Percentiles rank a stretch among this genome's conserved stretches.
Conservation (phyloP, 345 rosid species). For the Hibiscus tridactylites region DNA sequence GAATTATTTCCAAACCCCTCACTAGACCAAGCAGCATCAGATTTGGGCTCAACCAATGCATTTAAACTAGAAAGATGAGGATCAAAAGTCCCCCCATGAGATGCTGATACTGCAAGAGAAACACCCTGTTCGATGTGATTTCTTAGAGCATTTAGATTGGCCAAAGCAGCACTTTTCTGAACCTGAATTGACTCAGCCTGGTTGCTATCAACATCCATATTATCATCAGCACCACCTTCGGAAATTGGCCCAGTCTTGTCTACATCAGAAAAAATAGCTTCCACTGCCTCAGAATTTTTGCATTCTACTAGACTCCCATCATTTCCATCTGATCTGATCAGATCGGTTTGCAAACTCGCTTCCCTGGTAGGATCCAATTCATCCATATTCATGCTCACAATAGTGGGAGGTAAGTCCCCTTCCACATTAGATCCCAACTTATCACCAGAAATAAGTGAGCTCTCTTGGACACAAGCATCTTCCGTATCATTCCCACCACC, state of each 20-base stretch:
- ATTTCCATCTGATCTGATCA: constrained; percentile 30
- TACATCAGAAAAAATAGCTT: constrained; percentile 23
- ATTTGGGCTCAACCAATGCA: constrained; percentile 21
- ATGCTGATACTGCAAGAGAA: constrained; percentile 22
- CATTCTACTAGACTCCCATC: constrained; percentile 18
- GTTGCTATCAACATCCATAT: constrained; percentile 17
- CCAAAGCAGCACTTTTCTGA: constrained; percentile 23
- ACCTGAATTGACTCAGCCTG: constrained; percentile 19
- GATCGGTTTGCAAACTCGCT: constrained; percentile 23
- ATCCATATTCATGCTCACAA: constrained; percentile 25
- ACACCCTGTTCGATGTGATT: constrained; percentile 12
- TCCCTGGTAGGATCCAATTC: constrained; percentile 20
- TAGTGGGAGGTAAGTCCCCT: constrained; percentile 26
- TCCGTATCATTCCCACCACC: constrained; percentile 77
- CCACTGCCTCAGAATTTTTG: constrained; percentile 23
- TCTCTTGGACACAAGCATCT: constrained; percentile 51
- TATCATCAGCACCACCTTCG: constrained; percentile 11
- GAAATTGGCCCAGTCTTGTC: constrained; percentile 16
- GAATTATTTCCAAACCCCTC: constrained; percentile 20
- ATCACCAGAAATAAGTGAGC: constrained; percentile 27
- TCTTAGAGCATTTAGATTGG: constrained; percentile 20
- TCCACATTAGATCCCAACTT: constrained; percentile 36
- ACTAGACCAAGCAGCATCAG: constrained; percentile 18
- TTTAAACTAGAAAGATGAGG: constrained; percentile 23
- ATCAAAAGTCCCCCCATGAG: constrained; percentile 14